Conservation (phyloP, 345 rosid species). For the Adansonia digitata region DNA sequence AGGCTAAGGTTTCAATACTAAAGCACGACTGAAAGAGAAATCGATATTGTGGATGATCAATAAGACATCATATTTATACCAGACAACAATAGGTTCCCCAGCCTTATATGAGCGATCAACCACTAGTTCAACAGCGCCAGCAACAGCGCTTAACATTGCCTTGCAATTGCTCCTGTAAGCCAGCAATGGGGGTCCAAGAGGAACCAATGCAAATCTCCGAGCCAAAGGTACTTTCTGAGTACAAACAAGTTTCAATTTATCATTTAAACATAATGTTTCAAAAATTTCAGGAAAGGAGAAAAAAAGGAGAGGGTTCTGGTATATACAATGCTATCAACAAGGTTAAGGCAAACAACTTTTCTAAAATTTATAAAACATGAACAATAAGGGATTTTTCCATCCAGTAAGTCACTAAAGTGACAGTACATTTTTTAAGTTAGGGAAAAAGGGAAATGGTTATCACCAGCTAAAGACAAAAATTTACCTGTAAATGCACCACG, state of each 20-base stretch:
- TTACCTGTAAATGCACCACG: constrained; percentile 94
- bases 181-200: constrained; percentile 96
- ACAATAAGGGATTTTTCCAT: not conserved
- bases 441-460: not conserved
- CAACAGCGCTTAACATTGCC: constrained; percentile 86
- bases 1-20: constrained; percentile 17
- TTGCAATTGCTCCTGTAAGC: constrained; percentile 89
- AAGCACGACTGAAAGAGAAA: constrained; percentile 13
- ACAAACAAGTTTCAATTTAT: constrained; percentile 19
- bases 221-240: constrained; percentile 92
- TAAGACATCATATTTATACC: constrained; percentile 37
- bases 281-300: not conserved
- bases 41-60: constrained; percentile 17
- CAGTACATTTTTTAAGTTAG: not conserved
- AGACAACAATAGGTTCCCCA: constrained; percentile 85
- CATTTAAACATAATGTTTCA: constrained; percentile 9
- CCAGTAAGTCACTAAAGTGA: not conserved
- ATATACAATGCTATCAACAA: constrained; percentile 2
- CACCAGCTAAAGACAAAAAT: not conserved
- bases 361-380: not conserved
- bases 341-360: not conserved
- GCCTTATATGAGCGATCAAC: constrained; percentile 84
- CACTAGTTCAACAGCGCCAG: constrained; percentile 77
- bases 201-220: constrained; percentile 95
- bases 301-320: not conserved